Evolutionary conservation across 176 grass and related monocot genomes (phyloP).

Genomic region (Avena insularis): DNA sequence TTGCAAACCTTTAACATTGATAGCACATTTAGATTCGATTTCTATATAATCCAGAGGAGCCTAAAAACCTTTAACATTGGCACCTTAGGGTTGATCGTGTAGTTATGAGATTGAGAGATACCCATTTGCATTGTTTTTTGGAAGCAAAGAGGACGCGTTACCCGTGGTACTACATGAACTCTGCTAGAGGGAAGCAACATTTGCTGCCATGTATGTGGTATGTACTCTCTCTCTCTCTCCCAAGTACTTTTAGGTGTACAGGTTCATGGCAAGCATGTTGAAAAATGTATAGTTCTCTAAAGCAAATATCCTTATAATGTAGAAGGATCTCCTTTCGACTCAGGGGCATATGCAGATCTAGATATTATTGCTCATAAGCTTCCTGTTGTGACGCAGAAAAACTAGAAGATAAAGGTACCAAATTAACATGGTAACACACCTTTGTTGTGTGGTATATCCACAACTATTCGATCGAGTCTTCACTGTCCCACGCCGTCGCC

Average conservation of each 20-base stretch:
- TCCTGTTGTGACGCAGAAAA: constrained; percentile 66
- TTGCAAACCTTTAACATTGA: background rate
- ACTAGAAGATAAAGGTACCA: constrained; percentile 66
- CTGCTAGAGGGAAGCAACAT: constrained; percentile 87
- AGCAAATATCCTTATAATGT: constrained; percentile 29
- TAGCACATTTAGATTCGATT: background rate
- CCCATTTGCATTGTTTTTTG: constrained; percentile 84
- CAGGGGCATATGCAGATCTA: constrained; percentile 71
- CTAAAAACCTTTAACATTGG: constrained; percentile 4
- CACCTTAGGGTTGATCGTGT: constrained; percentile 90
- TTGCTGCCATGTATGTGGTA: constrained; percentile 70
- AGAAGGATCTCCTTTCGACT: constrained; percentile 74
- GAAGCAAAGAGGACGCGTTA: constrained; percentile 42
- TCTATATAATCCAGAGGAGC: background rate
- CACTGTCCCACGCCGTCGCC: no score
- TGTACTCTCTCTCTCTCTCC: constrained; percentile 7
- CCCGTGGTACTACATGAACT: constrained; percentile 75
- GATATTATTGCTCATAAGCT: constrained; percentile 69
- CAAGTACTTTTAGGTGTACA: background rate
- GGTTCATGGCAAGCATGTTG: background rate
- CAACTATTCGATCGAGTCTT: background rate
- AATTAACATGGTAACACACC: constrained; percentile 33
- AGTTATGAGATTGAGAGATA: constrained; percentile 90
- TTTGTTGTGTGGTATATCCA: constrained; percentile 23
- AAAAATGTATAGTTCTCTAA: background rate